Percentiles rank a stretch among this genome's conserved stretches.
Conservation (phyloP, 306 rosid genomes). For the Prunus persica region Prunus_persica_NCBIv2 NC_034015.1:632001-632500, state of each 20-base stretch:
- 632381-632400: too few relatives aligned
- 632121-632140: slow-evolving; percentile 29
- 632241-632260: slow-evolving; percentile 4
- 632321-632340: slow-evolving; percentile 2
- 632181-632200: slow-evolving; percentile 6
- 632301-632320: slow-evolving; percentile 19
- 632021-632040: neutral
- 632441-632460: too few relatives aligned
- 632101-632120: slow-evolving; percentile 26
- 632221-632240: slow-evolving; percentile 16
- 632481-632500: too few relatives aligned
- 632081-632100: slow-evolving; percentile 27
- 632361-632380: neutral
- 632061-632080: slow-evolving; percentile 11
- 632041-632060: neutral
- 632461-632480: too few relatives aligned
- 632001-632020: neutral
- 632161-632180: slow-evolving; percentile 17
- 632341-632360: slow-evolving; percentile 19
- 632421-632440: too few relatives aligned
- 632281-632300: slow-evolving; percentile 32
- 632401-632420: too few relatives aligned
- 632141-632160: slow-evolving; percentile 27
- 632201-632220: slow-evolving; percentile 30
- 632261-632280: slow-evolving; percentile 16